Base-by-base conservation (phyloP, 805 yeast species). In the Zygoascus bituminiphila region DNA sequence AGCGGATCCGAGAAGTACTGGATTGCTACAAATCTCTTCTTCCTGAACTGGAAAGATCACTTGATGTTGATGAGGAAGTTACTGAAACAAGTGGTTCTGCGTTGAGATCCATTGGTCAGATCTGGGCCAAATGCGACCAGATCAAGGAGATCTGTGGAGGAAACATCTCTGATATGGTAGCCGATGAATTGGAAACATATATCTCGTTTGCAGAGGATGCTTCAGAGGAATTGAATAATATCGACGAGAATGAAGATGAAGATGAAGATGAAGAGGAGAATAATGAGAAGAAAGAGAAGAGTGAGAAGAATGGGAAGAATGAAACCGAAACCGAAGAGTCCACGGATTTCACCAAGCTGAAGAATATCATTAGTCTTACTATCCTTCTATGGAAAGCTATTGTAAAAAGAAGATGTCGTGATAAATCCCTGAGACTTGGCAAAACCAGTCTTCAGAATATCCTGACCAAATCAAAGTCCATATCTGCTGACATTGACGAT, bases 141-240 rank as follows among this genome's bases (percentile, higher is more conserved):
- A 15, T 43, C 20, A 31, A 24, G 17, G 20, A 17, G 4, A 26
- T 29, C 4, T 17, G 24, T 5, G 17, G 26, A 9, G 31, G 23
- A 10, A 31, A 33, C 17, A 9, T 43, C 7, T 33, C 39, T n/a
- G 39, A 33, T 19, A 20, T 33, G 12, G 25, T 31, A 5, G 38
- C 46, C 9, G 38, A 29, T 7, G 25, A 31, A 21, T 17, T 43
- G 12, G 17, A 17, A n/a, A 31, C 22, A 5, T 31, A 14, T 43
- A 26, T 33, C 25, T 41, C 39, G n/a, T 23, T 44, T 19, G 31
- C 49, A 19, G 48, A 42, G 31, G 52, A 49, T 38, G 52, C 51
- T 17, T 8, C 25, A 5, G 23, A 39, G 14, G 54, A 51, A 12
- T 43, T 49, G 43, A 40, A 37, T 8, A 26, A 37, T 43, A 22